These are phyloP conservation scores for Silene uniflora DNA, from an alignment of 148 eudicot genomes.

Conservation along the genomic window DNA sequence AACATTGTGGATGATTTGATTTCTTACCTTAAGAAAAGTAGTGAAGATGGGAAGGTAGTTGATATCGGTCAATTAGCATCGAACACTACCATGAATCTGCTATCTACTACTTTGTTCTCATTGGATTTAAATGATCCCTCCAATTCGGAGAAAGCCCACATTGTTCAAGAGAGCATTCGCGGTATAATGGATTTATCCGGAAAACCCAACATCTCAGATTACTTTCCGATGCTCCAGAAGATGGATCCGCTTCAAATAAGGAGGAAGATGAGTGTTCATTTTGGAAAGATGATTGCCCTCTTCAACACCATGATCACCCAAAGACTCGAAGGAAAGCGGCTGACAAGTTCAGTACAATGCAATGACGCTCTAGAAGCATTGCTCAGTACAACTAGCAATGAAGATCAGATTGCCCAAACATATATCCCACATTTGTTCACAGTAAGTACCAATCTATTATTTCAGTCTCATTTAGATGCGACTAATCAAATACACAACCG, in stretches of 20 bases:
- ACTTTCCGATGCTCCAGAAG: slow-evolving; percentile 28
- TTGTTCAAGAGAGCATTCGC: slow-evolving; percentile 22
- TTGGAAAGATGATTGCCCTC: slow-evolving; percentile 24
- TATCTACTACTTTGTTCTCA: slow-evolving; percentile 38
- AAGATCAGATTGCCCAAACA: slow-evolving; percentile 23
- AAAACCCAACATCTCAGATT: slow-evolving; percentile 36
- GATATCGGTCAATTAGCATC: slow-evolving; percentile 34
- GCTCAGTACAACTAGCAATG: slow-evolving; percentile 12
- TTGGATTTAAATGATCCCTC: slow-evolving; percentile 23
- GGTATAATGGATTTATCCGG: slow-evolving; percentile 34
- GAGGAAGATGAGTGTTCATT: slow-evolving; percentile 14
- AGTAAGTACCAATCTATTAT: slow-evolving; percentile 17
- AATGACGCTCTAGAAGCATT: slow-evolving; percentile 29
- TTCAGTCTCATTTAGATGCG: background rate
- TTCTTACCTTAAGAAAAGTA: slow-evolving; percentile 14
- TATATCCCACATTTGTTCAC: slow-evolving; percentile 28
- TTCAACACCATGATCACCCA: slow-evolving; percentile 28
- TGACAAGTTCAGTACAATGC: background rate
- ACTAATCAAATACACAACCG: background rate
- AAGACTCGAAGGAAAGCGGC: slow-evolving; percentile 10
- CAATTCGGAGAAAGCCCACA: slow-evolving; percentile 9
- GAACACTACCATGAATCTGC: slow-evolving; percentile 29
- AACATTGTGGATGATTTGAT: slow-evolving; percentile 7
- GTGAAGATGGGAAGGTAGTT: slow-evolving; percentile 25
- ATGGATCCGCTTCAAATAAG: slow-evolving; percentile 31